Conservation (phyloP, 1,284 basidiomycete species). For the Boletus smithii region DNA sequence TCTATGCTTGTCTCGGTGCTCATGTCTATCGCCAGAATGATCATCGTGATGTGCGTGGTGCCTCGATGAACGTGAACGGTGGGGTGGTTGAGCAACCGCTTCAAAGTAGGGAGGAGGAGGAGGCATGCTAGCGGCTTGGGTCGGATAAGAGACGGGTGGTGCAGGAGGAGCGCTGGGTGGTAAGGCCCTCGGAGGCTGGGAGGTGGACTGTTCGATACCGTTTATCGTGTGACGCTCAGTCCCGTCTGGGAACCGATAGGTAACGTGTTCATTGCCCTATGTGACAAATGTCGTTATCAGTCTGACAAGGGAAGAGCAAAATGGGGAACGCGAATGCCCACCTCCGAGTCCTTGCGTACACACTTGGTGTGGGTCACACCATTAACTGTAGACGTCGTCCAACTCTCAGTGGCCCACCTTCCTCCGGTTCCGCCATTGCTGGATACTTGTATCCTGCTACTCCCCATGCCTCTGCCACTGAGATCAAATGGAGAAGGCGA, state of each 20-base stretch:
- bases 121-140: constrained; percentile 1
- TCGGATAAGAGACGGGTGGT: constrained; percentile 2
- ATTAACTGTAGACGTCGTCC: constrained; percentile 53
- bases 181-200: constrained; percentile 14
- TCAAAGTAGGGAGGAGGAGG: constrained; percentile 27
- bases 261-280: constrained; percentile 72
- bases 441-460: constrained; percentile 13
- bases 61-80: constrained; percentile 21
- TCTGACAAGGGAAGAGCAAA: constrained; percentile 10
- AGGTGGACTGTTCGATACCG: constrained; percentile 56
- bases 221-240: constrained; percentile 62
- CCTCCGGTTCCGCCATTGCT: constrained; percentile 17
- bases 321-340: constrained; percentile 29
- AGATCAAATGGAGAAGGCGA: constrained; percentile 13
- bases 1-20: constrained; percentile 14
- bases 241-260: constrained; percentile 61
- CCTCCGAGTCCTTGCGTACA: constrained; percentile 55
- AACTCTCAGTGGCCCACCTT: constrained; percentile 52
- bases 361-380: constrained; percentile 61
- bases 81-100: constrained; percentile 11
- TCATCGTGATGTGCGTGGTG: constrained; percentile 14
- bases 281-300: constrained; percentile 5
- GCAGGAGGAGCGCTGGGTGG: constrained; percentile 6
- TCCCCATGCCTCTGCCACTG: constrained; percentile 14
- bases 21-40: constrained; percentile 10